These are phyloP conservation scores for Fraxinus baroniana DNA, from an alignment of 305 asterid species.

Conservation along the genomic window DNA sequence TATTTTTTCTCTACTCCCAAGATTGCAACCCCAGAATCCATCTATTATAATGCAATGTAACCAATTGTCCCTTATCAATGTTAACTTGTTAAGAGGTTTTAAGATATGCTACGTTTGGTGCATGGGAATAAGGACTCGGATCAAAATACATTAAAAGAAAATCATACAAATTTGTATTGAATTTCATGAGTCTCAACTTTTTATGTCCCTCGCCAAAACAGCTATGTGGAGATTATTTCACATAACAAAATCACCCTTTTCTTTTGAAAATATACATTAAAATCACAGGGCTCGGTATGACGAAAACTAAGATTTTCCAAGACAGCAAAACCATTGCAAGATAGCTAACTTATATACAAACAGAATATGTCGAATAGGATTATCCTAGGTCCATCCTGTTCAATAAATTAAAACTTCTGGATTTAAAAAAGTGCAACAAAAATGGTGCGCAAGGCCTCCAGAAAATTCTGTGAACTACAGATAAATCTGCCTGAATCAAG, in stretches of 20 bases:
- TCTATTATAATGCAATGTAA: neutral
- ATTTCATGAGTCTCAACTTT: neutral
- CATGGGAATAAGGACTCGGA: neutral
- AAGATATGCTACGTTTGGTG: neutral
- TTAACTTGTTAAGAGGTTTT: neutral
- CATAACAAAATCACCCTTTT: slow-evolving; percentile 2
- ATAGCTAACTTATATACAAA: neutral
- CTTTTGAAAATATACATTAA: neutral
- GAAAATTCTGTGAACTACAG: neutral
- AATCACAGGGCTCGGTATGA: neutral
- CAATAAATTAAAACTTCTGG: neutral
- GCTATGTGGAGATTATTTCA: neutral
- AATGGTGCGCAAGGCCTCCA: neutral
- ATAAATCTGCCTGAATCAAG: neutral
- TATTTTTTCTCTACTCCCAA: neutral
- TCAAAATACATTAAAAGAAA: neutral
- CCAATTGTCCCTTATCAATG: neutral
- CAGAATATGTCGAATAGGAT: neutral
- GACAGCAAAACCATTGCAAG: slow-evolving; percentile 15
- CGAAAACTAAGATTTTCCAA: neutral
- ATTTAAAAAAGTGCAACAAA: neutral
- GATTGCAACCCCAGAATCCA: neutral
- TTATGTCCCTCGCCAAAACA: neutral
- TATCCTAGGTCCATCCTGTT: neutral
- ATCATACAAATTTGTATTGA: neutral